Conservation (phyloP, 208 protist genomes). For the Wallacemonas sp. region DNA sequence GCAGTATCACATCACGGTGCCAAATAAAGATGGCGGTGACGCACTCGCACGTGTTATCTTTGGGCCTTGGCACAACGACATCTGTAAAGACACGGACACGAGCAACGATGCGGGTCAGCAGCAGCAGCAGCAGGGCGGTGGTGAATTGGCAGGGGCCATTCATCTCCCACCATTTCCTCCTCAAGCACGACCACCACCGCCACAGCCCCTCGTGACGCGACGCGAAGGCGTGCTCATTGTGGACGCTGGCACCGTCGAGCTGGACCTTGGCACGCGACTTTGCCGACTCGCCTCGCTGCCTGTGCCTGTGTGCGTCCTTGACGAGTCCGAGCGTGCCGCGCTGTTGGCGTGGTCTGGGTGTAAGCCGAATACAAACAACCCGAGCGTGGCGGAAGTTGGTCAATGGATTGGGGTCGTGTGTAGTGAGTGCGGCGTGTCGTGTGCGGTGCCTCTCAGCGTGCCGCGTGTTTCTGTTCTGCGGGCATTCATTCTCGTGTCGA, state of each 20-base stretch:
- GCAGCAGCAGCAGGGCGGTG: no score
- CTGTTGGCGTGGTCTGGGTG: no score
- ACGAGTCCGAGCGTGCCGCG: not conserved
- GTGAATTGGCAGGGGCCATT: no score
- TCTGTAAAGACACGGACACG: not conserved
- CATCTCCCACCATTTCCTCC: no score
- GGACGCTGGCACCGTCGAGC: conserved; percentile 53
- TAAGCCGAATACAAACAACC: no score
- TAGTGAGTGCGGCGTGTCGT: not conserved
- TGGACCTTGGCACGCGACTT: conserved; percentile 37
- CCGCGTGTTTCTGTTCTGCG: conserved; percentile 26
- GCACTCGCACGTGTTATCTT: not conserved
- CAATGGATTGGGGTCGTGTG: not conserved
- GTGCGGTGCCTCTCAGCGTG: not conserved
- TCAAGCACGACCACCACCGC: not conserved
- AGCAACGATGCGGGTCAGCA: no score
- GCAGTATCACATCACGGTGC: no score
- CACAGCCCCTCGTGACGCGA: not conserved
- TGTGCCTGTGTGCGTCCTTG: not conserved
- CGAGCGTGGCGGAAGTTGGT: not conserved
- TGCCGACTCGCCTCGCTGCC: conserved; percentile 6
- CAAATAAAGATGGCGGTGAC: no score
- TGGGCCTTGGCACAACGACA: conserved; percentile 5
- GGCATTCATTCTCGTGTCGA: conserved; percentile 65
- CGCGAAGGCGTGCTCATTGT: conserved; percentile 63